Evolutionary conservation across 2,329 filamentous ascomycete species (phyloP), one percentile per base, ranked within the genome.

Genomic region (Sporothrix curviconia): DNA sequence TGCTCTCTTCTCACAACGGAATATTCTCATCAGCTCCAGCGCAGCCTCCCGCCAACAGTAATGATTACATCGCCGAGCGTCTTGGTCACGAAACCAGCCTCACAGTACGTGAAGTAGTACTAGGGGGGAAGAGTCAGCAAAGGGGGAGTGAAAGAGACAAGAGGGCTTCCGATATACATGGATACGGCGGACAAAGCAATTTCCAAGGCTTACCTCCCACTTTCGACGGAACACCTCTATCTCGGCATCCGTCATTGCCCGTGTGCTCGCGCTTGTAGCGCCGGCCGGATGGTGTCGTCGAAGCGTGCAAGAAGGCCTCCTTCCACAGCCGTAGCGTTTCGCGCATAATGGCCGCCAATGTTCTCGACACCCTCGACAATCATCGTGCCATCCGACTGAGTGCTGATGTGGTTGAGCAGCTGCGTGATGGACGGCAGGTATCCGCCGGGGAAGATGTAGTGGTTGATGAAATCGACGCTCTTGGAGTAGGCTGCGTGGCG

Each of bases 371-470:
- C 76, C 63, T 90, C 85, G 1, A 89, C 78, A 12, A 90, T 78
- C 7, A 90, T 74, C 0, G 79, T 80, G 0, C 83, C 82, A 9
- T 75, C 70, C 0, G 84, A 86, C 34, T 83, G 83, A 25, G 75
- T 74, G 40, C 77, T 79, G 61, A 90, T 85, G 34, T 84, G 78
- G 51, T 76, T 72, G 24, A 85, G 69, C 17, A 85, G 71, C 62
- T 84, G 78, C 14, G 76, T 80, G 32, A 77, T 75, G 3, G 78
- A 79, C 0, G 82, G 82, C 7, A 90, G 72, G 65, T 90, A 85
- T 1, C 87, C 87, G n/a, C 87, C 86, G 0, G 87, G 87, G 70
- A 91, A 90, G 56, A 90, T 90, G 70, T 90, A 89, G 61, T 84
- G 83, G 58, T 85, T 81, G 66, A 90, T 89, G 70, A 90, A 90